phyloP scores from a whole-genome alignment of 768 basidiomycete genomes.

The Mycena leptocephala region DNA sequence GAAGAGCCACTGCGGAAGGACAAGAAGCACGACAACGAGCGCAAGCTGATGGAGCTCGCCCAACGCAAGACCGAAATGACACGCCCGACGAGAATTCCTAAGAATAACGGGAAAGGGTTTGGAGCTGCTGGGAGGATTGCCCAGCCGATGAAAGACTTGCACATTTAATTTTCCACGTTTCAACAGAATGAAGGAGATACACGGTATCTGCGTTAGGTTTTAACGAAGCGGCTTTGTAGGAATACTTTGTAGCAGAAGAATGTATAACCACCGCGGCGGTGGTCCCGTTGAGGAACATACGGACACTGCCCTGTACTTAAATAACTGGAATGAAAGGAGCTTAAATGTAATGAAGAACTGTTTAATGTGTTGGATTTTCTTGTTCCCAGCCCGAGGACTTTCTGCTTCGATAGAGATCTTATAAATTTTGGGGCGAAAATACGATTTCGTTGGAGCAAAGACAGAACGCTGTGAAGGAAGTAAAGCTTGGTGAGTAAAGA shows the following conservation, averaged over 20 bases:
- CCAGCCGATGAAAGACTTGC: conserved; percentile 59
- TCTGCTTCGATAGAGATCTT: too few relatives aligned
- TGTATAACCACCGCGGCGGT: too few relatives aligned
- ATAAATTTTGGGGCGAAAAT: too few relatives aligned
- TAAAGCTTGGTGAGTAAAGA: too few relatives aligned
- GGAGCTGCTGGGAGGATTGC: conserved; percentile 68
- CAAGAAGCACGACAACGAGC: conserved; percentile 63
- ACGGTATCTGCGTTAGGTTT: not conserved
- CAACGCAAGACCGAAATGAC: conserved; percentile 65
- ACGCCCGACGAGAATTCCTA: conserved; percentile 63
- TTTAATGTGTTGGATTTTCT: too few relatives aligned
- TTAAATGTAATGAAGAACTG: too few relatives aligned
- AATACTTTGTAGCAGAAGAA: not conserved
- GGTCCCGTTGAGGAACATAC: too few relatives aligned
- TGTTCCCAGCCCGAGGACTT: too few relatives aligned
- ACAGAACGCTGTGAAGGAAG: too few relatives aligned
- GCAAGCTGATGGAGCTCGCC: conserved; percentile 62
- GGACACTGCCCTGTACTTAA: too few relatives aligned
- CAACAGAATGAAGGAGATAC: not conserved
- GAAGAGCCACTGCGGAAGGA: conserved; percentile 67
- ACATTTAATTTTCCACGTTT: not conserved
- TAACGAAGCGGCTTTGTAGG: not conserved
- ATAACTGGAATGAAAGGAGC: not conserved
- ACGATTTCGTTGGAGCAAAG: too few relatives aligned
- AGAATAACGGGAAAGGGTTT: conserved; percentile 51